phyloP scores from a whole-genome alignment of 257 asterid genomes.

The Mitragyna speciosa region DNA sequence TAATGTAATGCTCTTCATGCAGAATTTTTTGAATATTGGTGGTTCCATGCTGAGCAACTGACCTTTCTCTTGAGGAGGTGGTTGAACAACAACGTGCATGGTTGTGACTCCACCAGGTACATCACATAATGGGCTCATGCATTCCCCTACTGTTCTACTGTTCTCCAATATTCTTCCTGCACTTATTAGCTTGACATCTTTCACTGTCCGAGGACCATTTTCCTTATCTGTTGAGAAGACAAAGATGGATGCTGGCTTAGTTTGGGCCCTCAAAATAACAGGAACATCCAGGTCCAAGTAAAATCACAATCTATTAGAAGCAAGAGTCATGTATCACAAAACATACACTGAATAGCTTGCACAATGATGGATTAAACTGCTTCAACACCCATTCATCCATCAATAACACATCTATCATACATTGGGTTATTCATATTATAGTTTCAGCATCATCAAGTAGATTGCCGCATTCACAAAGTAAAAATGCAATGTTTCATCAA shows the following conservation, averaged over 20 bases:
- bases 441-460: background rate
- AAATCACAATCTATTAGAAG: background rate
- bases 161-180: conserved; percentile 88
- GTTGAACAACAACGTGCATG: conserved; percentile 87
- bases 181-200: conserved; percentile 78
- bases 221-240: conserved; percentile 55
- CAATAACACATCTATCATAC: background rate
- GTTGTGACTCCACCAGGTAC: conserved; percentile 78
- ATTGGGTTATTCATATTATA: background rate
- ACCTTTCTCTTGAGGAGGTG: conserved; percentile 67
- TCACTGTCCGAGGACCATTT: conserved; percentile 65
- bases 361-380: background rate
- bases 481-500: background rate
- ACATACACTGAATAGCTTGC: background rate
- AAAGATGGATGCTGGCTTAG: background rate
- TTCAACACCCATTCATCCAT: background rate
- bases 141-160: conserved; percentile 70
- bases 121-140: conserved; percentile 72
- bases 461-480: background rate
- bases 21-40: background rate
- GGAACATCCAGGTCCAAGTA: background rate
- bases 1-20: background rate
- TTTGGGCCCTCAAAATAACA: background rate
- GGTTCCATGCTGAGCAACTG: background rate
- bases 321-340: background rate